A percentile compares a stretch with the other conserved stretches of the same genome.
phyloP scores from a whole-genome alignment of 495 filamentous ascomycete genomes.

The Achaetomiella virescens region DNA sequence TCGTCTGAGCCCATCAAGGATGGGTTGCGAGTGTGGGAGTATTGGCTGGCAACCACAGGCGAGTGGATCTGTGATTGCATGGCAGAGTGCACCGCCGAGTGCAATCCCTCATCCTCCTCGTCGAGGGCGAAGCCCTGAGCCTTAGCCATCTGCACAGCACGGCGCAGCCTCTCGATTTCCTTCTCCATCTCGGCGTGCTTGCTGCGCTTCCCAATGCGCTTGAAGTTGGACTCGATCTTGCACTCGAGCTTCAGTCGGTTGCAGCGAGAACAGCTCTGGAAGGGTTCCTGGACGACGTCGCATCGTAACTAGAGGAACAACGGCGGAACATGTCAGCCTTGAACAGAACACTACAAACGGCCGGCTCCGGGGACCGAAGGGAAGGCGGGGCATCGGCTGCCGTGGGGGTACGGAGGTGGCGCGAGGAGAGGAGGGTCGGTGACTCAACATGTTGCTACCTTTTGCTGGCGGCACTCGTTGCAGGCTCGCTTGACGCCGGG shows the following conservation, averaged over 20 bases:
- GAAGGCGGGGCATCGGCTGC: background rate
- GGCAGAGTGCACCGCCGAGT: constrained; percentile 12
- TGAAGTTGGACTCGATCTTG: constrained; percentile 92
- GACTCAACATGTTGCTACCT: constrained; percentile 40
- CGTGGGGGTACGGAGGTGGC: background rate
- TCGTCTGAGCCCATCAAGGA: constrained; percentile 76
- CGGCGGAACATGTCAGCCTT: constrained; percentile 6
- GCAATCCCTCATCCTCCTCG: constrained; percentile 38
- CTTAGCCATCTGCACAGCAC: constrained; percentile 43
- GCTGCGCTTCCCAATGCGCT: constrained; percentile 82
- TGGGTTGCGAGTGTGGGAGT: constrained; percentile 48
- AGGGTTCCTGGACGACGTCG: constrained; percentile 84
- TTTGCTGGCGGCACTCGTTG: constrained; percentile 94
- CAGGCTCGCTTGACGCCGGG: constrained; percentile 82
- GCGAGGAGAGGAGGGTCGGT: background rate
- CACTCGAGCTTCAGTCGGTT: constrained; percentile 78
- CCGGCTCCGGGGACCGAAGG: background rate
- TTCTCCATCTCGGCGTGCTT: constrained; percentile 92
- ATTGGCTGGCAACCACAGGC: constrained; percentile 50
- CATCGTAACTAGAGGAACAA: constrained; percentile 57
- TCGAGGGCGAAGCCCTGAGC: constrained; percentile 45
- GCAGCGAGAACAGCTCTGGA: constrained; percentile 74
- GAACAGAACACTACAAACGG: background rate
- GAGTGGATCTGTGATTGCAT: constrained; percentile 49
- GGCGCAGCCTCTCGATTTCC: constrained; percentile 57